These are phyloP conservation scores for Anacardium occidentale DNA, from an alignment of 345 rosid species.

Conservation along the genomic window DNA sequence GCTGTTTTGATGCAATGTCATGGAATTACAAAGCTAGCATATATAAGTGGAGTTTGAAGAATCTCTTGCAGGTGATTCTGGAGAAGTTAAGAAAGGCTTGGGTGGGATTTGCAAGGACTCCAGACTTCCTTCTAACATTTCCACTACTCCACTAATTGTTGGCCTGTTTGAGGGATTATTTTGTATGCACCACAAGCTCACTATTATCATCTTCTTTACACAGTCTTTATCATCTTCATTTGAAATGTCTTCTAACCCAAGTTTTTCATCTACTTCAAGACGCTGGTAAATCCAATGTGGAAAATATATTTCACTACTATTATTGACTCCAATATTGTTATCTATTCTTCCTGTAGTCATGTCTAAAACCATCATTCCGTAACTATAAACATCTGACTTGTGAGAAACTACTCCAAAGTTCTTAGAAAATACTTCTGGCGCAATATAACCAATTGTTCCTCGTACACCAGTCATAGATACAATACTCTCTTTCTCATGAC, in stretches of 20 bases:
- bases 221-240: constrained; percentile 5
- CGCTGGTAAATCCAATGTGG: too few relatives aligned
- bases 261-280: not conserved
- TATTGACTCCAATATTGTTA: too few relatives aligned
- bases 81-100: constrained; percentile 2
- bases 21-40: not conserved
- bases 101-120: constrained; percentile 7
- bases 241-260: not conserved
- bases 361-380: too few relatives aligned
- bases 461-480: constrained; percentile 2
- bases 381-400: too few relatives aligned
- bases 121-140: constrained; percentile 11
- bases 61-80: not conserved
- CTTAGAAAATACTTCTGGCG: not conserved
- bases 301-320: too few relatives aligned
- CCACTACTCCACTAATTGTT: not conserved
- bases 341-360: too few relatives aligned
- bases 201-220: constrained; percentile 10
- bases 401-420: too few relatives aligned
- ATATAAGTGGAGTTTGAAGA: not conserved
- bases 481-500: not conserved
- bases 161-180: not conserved
- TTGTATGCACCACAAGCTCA: constrained; percentile 20
- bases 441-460: not conserved
- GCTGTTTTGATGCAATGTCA: too few relatives aligned